These are phyloP conservation scores for Phytopythium litorale DNA, from an alignment of 352 stramenopile genomes.

Conservation along the genomic window DNA sequence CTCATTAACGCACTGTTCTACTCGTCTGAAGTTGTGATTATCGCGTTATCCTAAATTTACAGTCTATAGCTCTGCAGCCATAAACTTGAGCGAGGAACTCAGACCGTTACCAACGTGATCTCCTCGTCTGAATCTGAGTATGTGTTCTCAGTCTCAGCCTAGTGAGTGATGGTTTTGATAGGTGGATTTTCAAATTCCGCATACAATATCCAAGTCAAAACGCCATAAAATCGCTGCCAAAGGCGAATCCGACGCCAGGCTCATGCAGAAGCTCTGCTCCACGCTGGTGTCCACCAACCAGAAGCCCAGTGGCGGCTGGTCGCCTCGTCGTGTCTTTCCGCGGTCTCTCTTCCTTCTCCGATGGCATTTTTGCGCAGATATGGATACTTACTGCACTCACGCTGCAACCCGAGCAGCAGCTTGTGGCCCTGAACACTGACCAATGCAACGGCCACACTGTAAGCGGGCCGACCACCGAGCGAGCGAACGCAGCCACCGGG, in stretches of 20 bases:
- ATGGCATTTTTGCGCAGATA: slow-evolving; percentile 1
- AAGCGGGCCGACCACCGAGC: background rate
- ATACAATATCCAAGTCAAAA: background rate
- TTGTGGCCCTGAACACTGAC: background rate
- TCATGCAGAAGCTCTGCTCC: too few relatives aligned
- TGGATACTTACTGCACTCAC: slow-evolving; percentile 10
- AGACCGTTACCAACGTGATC: background rate
- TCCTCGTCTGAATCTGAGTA: slow-evolving; percentile 7
- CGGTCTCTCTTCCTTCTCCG: background rate
- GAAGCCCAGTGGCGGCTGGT: background rate
- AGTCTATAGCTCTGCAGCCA: background rate
- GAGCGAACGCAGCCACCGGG: background rate
- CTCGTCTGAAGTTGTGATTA: slow-evolving; percentile 1
- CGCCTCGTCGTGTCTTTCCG: background rate
- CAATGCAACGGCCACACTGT: background rate
- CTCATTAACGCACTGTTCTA: background rate
- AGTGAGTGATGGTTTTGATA: background rate
- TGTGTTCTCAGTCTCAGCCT: slow-evolving; percentile 8
- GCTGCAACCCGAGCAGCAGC: too few relatives aligned
- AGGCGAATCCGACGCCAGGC: too few relatives aligned
- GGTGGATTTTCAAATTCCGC: background rate
- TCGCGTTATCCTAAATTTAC: background rate
- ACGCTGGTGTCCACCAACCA: too few relatives aligned
- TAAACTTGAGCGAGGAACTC: background rate
- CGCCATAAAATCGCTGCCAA: too few relatives aligned